These are phyloP conservation scores for Candida maris DNA, from an alignment of 805 yeast genomes.

Conservation along the genomic window DNA sequence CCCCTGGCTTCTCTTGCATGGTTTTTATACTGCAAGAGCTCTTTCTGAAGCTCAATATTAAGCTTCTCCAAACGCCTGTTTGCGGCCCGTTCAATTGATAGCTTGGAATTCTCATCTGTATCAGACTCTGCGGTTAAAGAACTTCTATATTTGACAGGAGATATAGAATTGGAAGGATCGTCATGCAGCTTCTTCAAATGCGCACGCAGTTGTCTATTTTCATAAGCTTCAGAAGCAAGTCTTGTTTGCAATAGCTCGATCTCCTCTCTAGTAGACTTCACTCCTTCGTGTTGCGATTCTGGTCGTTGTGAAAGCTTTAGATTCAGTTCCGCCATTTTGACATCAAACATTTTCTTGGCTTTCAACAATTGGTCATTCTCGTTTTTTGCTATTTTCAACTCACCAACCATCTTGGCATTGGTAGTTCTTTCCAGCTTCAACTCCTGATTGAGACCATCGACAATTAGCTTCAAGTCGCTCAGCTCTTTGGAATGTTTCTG, in stretches of 20 bases:
- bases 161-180: background rate
- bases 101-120: constrained; percentile 10
- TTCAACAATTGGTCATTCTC: constrained; percentile 34
- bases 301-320: constrained; percentile 28
- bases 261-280: constrained; percentile 44
- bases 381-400: constrained; percentile 25
- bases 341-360: constrained; percentile 29
- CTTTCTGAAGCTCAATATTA: constrained; percentile 33
- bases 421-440: constrained; percentile 26
- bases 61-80: constrained; percentile 30
- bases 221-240: constrained; percentile 61
- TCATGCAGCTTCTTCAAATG: constrained; percentile 36
- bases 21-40: constrained; percentile 31
- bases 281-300: constrained; percentile 12
- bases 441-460: constrained; percentile 29
- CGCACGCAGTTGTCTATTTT: constrained; percentile 46
- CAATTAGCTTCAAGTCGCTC: constrained; percentile 31
- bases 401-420: constrained; percentile 21
- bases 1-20: constrained; percentile 33
- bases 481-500: constrained; percentile 40
- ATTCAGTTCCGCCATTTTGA: constrained; percentile 31
- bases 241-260: constrained; percentile 57
- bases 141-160: background rate
- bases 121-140: background rate
- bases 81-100: constrained; percentile 28